Base-by-base conservation (phyloP, 306 rosid species). In the Fagus crenata region DNA sequence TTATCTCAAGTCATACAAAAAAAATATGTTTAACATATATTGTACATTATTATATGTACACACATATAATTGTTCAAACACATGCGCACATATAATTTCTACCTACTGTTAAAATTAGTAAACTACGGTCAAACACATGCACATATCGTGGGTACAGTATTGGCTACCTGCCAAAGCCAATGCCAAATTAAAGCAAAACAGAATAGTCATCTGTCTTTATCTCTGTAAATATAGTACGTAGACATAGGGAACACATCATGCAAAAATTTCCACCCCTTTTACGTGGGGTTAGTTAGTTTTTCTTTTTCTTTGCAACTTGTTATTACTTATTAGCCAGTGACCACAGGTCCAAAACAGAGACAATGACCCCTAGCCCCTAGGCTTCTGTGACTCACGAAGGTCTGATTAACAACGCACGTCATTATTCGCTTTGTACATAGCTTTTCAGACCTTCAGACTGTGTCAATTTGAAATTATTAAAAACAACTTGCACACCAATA, bases 211-310 rank as follows among this genome's bases (percentile, higher is more conserved):
- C 39, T 61, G 35, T 67, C 54, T 55, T 73, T 67, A 40, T 72
- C 56, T 31, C 54, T 42, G 53, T 42, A 76, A 49, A 36, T 43
- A 17, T 32, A 49, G 33, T 56, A 69, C 46, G 49, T 15, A 53
- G 65, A 65, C 84, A 61, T 35, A 43, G 37, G 72, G 49, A 31
- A 53, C 78, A 67, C n/a, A n/a, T n/a, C 72, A 60, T 59, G 36
- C 22, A 46, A 59, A 82, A 89, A 89, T 89, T 89, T 84, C 89
- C 81, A 37, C 75, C 3, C 60, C 46, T 71, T 88, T 81, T 43
- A 28, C 4, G n/a, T 39, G 18, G 53, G 18, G 51, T 60, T 53
- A 46, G 55, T 71, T 75, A 76, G 65, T 79, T 70, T 53, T 40
- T 42, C 64, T 75, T 70, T 70, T 53, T 42, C 15, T 37, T 32